These are phyloP conservation scores for Pelargonium citronellum DNA, from an alignment of 441 rosid genomes.

Conservation along the genomic window DNA sequence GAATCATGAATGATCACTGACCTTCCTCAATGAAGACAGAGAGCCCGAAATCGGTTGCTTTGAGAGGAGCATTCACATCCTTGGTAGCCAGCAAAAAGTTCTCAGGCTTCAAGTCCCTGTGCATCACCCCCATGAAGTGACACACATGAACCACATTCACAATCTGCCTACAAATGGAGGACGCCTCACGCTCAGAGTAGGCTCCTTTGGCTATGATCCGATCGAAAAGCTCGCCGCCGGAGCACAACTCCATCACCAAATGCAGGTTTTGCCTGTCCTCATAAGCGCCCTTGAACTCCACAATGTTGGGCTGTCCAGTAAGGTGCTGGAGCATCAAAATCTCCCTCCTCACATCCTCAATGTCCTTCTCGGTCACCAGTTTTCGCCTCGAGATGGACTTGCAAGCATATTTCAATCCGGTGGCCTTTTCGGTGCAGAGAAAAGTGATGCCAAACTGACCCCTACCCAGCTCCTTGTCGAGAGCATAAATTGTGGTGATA, in stretches of 20 bases:
- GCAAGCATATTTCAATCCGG: not conserved
- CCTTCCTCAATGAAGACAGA: slow-evolving; percentile 64
- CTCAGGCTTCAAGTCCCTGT: slow-evolving; percentile 34
- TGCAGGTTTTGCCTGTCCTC: slow-evolving; percentile 1
- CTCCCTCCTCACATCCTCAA: slow-evolving; percentile 1
- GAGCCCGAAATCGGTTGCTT: slow-evolving; percentile 57
- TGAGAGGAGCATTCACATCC: slow-evolving; percentile 36
- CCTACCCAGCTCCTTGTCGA: not conserved
- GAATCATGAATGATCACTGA: slow-evolving; percentile 18
- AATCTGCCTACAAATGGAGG: slow-evolving; percentile 45
- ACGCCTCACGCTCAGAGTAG: slow-evolving; percentile 53
- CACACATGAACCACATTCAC: slow-evolving; percentile 59
- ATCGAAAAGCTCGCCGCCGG: slow-evolving; percentile 65
- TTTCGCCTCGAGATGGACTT: not conserved
- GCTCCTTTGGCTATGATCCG: slow-evolving; percentile 46
- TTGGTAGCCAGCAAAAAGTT: slow-evolving; percentile 48
- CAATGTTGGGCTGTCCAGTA: too few species aligned
- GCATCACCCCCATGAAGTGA: not conserved
- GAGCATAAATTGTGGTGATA: not conserved
- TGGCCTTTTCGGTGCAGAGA: slow-evolving; percentile 3
- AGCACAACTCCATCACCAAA: slow-evolving; percentile 20
- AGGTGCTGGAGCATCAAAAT: not conserved
- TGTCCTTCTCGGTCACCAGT: not conserved
- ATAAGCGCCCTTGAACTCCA: not conserved
- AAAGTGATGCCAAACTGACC: not conserved